Percentiles rank a stretch among this genome's conserved stretches.
These are phyloP conservation scores for Cercospora sp. DNA, from an alignment of 2,329 filamentous ascomycete genomes.

Conservation along the genomic window DNA sequence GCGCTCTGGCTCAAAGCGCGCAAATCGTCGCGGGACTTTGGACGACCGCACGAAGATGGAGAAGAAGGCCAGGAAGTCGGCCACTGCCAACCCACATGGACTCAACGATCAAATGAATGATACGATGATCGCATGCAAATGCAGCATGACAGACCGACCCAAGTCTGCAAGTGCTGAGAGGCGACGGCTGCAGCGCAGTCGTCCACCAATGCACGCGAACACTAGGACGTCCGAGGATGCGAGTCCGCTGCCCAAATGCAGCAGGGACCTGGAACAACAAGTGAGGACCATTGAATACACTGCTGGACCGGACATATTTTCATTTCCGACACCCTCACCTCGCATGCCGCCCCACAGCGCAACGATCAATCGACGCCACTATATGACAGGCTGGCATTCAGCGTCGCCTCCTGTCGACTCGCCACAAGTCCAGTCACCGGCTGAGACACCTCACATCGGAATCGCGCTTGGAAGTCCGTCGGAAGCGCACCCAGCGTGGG, in stretches of 20 bases:
- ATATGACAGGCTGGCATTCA: background rate
- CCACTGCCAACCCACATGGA: background rate
- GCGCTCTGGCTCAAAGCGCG: conserved; percentile 14
- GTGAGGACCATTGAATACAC: conserved; percentile 29
- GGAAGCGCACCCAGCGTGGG: conserved; percentile 28
- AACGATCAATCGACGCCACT: conserved; percentile 19
- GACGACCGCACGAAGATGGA: conserved; percentile 3
- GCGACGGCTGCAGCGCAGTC: conserved; percentile 18
- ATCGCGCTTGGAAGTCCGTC: conserved; percentile 29
- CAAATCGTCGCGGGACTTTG: conserved; percentile 3
- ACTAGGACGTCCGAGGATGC: conserved; percentile 2
- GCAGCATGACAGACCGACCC: conserved; percentile 18
- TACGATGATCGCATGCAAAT: conserved; percentile 14
- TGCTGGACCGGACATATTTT: conserved; percentile 32
- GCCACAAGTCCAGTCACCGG: conserved; percentile 13
- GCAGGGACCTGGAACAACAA: conserved; percentile 23
- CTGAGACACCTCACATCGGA: conserved; percentile 26
- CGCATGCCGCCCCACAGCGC: conserved; percentile 27
- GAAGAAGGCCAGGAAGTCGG: background rate
- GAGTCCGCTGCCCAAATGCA: conserved; percentile 17
- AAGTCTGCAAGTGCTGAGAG: conserved; percentile 22
- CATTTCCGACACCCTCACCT: conserved; percentile 36
- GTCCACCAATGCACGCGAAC: conserved; percentile 3
- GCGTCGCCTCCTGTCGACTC: conserved; percentile 14
- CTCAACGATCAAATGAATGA: conserved; percentile 16